phyloP scores from a whole-genome alignment of 1,284 basidiomycete species.

The Porogramme epimiltina region DNA sequence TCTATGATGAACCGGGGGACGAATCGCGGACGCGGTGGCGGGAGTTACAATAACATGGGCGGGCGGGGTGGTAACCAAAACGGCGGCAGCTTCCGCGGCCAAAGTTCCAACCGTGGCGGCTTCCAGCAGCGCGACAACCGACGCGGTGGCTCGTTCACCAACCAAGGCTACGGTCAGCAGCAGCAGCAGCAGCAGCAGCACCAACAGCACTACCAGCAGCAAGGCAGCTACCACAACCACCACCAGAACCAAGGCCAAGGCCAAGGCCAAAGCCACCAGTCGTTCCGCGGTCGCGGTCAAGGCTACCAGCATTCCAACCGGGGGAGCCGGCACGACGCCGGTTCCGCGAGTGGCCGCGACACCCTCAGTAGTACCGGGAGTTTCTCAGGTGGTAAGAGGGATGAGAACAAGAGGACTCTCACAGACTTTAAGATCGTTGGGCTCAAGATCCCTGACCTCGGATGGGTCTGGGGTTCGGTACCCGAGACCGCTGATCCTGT shows the following conservation, averaged over 20 bases:
- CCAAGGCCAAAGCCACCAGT: slow-evolving; percentile 28
- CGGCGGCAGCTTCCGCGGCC: slow-evolving; percentile 49
- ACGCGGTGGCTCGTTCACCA: slow-evolving; percentile 63
- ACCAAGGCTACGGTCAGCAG: slow-evolving; percentile 32
- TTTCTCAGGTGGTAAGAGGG: slow-evolving; percentile 61
- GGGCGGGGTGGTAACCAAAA: slow-evolving; percentile 35
- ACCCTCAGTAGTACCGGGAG: slow-evolving; percentile 33
- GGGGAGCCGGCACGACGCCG: slow-evolving; percentile 54
- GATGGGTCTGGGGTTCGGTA: slow-evolving; percentile 73
- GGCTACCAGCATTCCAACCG: slow-evolving; percentile 41
- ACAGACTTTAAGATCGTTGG: slow-evolving; percentile 96
- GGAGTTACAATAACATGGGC: slow-evolving; percentile 42
- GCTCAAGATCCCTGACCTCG: slow-evolving; percentile 74
- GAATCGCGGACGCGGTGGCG: slow-evolving; percentile 39
- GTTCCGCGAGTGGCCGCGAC: slow-evolving; percentile 31
- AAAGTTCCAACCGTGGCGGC: slow-evolving; percentile 57
- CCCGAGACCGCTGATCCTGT: slow-evolving; percentile 27
- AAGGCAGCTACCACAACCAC: slow-evolving; percentile 18
- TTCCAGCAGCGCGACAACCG: slow-evolving; percentile 65
- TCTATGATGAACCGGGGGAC: slow-evolving; percentile 50
- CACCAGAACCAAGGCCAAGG: slow-evolving; percentile 30
- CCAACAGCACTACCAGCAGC: slow-evolving; percentile 24
- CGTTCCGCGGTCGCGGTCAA: slow-evolving; percentile 46
- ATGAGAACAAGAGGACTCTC: slow-evolving; percentile 82
- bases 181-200: slow-evolving; percentile 41